phyloP scores from a whole-genome alignment of 257 asterid genomes.

The Coffea eugenioides region DNA sequence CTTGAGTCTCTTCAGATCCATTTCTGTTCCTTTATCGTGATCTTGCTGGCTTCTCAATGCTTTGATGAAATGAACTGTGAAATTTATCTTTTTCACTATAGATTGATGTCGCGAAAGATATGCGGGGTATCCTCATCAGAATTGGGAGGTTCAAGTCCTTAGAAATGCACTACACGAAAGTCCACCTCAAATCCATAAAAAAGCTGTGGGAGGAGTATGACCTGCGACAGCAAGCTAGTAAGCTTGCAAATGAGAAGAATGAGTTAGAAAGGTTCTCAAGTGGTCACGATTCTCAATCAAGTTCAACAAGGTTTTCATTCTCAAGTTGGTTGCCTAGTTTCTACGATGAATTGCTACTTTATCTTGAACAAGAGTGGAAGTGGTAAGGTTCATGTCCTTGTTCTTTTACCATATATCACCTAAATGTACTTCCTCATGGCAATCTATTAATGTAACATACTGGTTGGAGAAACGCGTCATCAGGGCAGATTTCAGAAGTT shows the following conservation, averaged over 20 bases:
- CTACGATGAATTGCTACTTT: conserved; percentile 89
- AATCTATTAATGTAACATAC: not conserved
- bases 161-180: conserved; percentile 74
- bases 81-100: conserved; percentile 24
- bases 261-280: conserved; percentile 52
- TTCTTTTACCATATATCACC: not conserved
- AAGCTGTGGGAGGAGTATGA: conserved; percentile 94
- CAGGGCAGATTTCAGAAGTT: not conserved
- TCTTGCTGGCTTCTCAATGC: not conserved
- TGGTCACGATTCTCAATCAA: conserved; percentile 48
- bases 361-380: conserved; percentile 99
- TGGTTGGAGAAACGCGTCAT: not conserved
- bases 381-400: conserved; percentile 48
- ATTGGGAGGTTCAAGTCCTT: conserved; percentile 91
- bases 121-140: conserved; percentile 80
- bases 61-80: not conserved
- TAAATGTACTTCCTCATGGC: not conserved
- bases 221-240: conserved; percentile 64
- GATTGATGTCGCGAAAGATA: conserved; percentile 89
- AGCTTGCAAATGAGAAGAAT: conserved; percentile 63
- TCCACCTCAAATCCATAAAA: conserved; percentile 78
- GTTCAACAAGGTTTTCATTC: conserved; percentile 42
- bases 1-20: not conserved
- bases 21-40: not conserved
- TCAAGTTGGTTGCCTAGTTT: conserved; percentile 88